Conservation (phyloP, 441 rosid species). For the Theobroma grandiflorum region DNA sequence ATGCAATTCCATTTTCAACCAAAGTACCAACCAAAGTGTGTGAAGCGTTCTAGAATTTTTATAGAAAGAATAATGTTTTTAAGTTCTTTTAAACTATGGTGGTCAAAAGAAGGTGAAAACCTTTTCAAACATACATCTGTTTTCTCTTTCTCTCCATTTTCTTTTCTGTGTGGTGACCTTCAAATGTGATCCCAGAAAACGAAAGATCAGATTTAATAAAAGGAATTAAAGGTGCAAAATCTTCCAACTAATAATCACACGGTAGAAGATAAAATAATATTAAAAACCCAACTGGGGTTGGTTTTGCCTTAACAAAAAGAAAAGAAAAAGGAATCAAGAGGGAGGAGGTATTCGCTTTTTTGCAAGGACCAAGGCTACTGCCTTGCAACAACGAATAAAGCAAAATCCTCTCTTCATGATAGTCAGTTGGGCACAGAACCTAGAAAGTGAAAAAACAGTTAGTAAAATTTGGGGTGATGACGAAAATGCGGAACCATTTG, state of each 20-base stretch:
- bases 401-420: constrained; percentile 26
- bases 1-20: constrained; percentile 40
- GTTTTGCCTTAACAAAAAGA: constrained; percentile 27
- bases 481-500: constrained; percentile 17
- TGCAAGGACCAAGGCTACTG: constrained; percentile 42
- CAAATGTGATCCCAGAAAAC: constrained; percentile 7
- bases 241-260: not conserved
- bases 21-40: constrained; percentile 10
- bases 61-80: not conserved
- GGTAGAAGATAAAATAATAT: not conserved
- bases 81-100: not conserved
- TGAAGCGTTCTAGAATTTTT: not conserved
- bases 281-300: constrained; percentile 16
- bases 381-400: constrained; percentile 54
- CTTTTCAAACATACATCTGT: not conserved
- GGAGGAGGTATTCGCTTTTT: constrained; percentile 38
- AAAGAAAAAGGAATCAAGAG: constrained; percentile 35
- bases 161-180: not conserved
- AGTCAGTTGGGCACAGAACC: constrained; percentile 24
- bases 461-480: constrained; percentile 19
- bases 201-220: not conserved
- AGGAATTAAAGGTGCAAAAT: not conserved
- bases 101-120: constrained; percentile 19
- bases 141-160: not conserved
- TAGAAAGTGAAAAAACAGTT: constrained; percentile 19